Evolutionary conservation across 2,329 filamentous ascomycete genomes (phyloP).

Genomic region (Madurella mycetomatis): DNA sequence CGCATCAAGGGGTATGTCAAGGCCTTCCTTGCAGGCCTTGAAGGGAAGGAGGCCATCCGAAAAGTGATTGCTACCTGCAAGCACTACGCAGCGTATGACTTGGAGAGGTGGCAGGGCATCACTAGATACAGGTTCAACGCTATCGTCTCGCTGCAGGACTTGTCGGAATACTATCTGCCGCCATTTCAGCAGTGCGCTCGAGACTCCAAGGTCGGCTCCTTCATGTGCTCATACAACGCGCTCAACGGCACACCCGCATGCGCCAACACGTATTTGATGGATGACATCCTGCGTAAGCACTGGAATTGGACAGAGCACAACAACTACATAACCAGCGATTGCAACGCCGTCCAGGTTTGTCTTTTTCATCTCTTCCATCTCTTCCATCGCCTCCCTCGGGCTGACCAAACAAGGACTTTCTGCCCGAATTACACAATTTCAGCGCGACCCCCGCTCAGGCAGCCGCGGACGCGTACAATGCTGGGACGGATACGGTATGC

Average conservation of each 20-base stretch:
- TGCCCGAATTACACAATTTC: slow-evolving; percentile 22
- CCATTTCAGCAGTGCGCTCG: slow-evolving; percentile 60
- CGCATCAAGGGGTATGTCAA: slow-evolving; percentile 27
- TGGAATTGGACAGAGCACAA: slow-evolving; percentile 26
- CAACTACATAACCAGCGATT: slow-evolving; percentile 25
- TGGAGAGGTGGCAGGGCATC: slow-evolving; percentile 37
- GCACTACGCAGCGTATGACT: slow-evolving; percentile 55
- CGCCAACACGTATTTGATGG: slow-evolving; percentile 51
- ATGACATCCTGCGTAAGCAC: slow-evolving; percentile 51
- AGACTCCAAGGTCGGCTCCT: slow-evolving; percentile 52
- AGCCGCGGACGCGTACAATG: slow-evolving; percentile 18
- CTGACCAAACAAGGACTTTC: slow-evolving; percentile 10
- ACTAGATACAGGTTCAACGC: slow-evolving; percentile 49
- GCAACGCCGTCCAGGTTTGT: slow-evolving; percentile 18
- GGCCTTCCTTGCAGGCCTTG: slow-evolving; percentile 24
- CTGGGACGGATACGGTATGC: slow-evolving; percentile 25
- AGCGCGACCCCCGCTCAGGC: slow-evolving; percentile 19
- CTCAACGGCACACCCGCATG: slow-evolving; percentile 55
- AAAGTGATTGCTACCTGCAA: slow-evolving; percentile 46
- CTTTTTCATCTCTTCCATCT: not conserved
- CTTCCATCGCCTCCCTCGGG: no score
- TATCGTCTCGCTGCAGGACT: slow-evolving; percentile 48
- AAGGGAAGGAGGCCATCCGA: slow-evolving; percentile 19
- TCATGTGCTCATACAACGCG: slow-evolving; percentile 62
- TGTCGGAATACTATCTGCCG: slow-evolving; percentile 64